Base-by-base conservation (phyloP, 768 basidiomycete genomes). In the Tephrocybe sp. region DNA sequence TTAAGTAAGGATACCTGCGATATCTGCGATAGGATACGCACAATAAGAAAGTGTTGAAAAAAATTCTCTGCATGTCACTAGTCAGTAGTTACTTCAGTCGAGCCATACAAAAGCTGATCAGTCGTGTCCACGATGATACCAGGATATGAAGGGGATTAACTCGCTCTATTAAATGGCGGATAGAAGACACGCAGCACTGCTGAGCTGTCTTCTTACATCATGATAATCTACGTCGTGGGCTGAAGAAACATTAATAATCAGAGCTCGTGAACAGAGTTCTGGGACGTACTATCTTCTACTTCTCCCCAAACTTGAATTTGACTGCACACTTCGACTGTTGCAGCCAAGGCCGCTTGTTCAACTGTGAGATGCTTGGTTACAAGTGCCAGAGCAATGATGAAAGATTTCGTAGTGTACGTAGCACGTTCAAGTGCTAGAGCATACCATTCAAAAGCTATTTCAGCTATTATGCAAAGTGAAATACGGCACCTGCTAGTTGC, bases 221-320 rank as follows among this genome's bases (percentile, higher is more conserved):
- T 97, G 89, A 66, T 91, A 88, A 70, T 99, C 97, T 39, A 99
- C 95, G 67, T 99, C 97, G 63, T 98, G 97, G 12, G 97, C 96
- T 99, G 67, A 44, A 38, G 45, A 42, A 49, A 31, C 31, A 33
- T 14, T 30, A 26, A 48, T 20, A 41, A 30, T 61, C 40, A 60
- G 42, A 49, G 45, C 39, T 48, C 45, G n/a, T 39, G 35, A 30
- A 35, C 36, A 36, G 17, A 32, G 48, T 43, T 57, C 19, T 39
- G 31, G 19, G 26, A 76, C 97, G 76, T 62, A 98, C 96, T 92
- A 66, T 98, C 97, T 74, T 98, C 97, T 0, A 99, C 97, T 70
- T 98, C 96, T n/a, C 97, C 97, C 97, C 97, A 99, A 43, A 85
- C 79, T 68, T 95, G 84, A 53, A 98, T 98, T 71, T 98, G 96